Evolutionary conservation across 805 yeast genomes (phyloP), one percentile per base, ranked within the genome.

Genomic region (Ogataea pilisensis): DNA sequence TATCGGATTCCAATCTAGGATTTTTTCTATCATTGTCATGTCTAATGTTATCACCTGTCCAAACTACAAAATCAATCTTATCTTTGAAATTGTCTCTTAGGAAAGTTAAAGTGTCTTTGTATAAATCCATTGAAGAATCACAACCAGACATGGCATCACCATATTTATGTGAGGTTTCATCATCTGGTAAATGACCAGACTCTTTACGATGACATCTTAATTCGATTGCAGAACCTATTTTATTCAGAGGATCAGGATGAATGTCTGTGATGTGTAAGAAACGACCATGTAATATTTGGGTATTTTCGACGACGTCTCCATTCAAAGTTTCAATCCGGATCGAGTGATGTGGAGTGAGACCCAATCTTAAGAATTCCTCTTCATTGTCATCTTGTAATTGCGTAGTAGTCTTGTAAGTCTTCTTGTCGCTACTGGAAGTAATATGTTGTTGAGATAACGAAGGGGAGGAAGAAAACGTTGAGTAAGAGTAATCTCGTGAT

Each of bases 41-140:
- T 41, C 95, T 71, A 34, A 85, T 76, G 53, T 86, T 87, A 62
- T 87, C 96, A 25, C 96, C 96, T 0, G 95, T 86, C 95, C 95
- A 87, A 12, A 87, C 74, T 11, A 87, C 81, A 61, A 87, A 87
- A 59, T 87, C 96, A 36, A 87, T 80, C 49, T 86, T 79, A 59
- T 85, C 93, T 45, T 70, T 75, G 44, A 87, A 59, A 44, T 85
- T 79, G 11, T 69, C 66, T 17, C 69, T 60, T 2, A 87, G 65
- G 93, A 95, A 87, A 24, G 70, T 58, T 40, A 87, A 62, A 0
- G 95, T 85, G 14, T 69, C 69, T 8, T 78, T 66, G 61, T 82
- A 77, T 36, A 87, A 60, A 1, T 63, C 61, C 57, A 78, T 59
- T 2, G 95, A 88, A 2, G 88, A 66, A 58, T 87, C 96, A 54